Percentiles rank a stretch among this genome's conserved stretches.
These are phyloP conservation scores for Protomyces inundatus DNA, from an alignment of 1,139 yeast species.

Conservation along the genomic window DNA sequence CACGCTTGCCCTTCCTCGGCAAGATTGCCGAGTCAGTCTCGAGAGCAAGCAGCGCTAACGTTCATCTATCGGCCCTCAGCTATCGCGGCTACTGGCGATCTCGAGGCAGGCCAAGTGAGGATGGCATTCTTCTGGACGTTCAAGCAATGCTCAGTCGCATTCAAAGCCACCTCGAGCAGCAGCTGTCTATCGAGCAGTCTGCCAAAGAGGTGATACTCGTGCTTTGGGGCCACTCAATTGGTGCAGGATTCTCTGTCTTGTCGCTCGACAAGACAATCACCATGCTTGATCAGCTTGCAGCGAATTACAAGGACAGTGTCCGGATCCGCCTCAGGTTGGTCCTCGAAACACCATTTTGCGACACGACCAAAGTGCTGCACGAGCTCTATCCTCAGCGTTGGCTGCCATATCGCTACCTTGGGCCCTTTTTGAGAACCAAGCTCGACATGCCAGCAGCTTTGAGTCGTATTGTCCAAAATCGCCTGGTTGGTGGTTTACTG, in stretches of 20 bases:
- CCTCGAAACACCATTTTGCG: constrained; percentile 20
- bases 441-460: constrained; percentile 6
- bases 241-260: constrained; percentile 10
- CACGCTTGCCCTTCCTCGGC: constrained; percentile 15
- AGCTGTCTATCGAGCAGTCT: background rate
- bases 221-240: constrained; percentile 25
- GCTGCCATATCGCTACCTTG: constrained; percentile 24
- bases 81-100: constrained; percentile 24
- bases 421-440: constrained; percentile 8
- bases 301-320: background rate
- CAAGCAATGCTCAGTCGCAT: background rate
- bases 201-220: background rate
- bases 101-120: constrained; percentile 13
- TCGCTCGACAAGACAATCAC: background rate
- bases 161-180: background rate
- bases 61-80: constrained; percentile 9
- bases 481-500: background rate
- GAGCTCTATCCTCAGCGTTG: constrained; percentile 20
- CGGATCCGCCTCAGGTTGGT: background rate
- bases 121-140: constrained; percentile 11
- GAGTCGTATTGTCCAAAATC: background rate
- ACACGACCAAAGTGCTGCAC: background rate
- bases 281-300: background rate
- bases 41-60: background rate
- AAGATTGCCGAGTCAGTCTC: background rate